phyloP scores from a whole-genome alignment of 805 yeast species.

The Yamadazyma nakazawae region DNA sequence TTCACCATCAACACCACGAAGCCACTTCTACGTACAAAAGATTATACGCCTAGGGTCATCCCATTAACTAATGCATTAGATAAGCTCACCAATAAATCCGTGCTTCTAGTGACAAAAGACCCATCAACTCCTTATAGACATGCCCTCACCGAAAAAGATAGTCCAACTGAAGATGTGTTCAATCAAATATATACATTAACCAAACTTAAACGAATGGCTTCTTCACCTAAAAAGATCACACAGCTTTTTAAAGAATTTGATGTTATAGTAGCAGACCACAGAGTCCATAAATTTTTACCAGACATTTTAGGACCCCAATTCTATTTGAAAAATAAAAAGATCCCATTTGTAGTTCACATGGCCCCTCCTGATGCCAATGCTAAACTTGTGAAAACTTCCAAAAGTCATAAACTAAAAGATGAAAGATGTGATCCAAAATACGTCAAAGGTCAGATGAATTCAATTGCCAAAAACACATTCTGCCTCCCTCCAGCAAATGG shows the following conservation, averaged over 20 bases:
- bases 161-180: constrained; percentile 59
- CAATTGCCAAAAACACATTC: constrained; percentile 60
- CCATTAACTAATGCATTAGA: constrained; percentile 55
- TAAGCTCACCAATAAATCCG: constrained; percentile 45
- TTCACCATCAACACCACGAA: constrained; percentile 33
- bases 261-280: constrained; percentile 62
- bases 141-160: constrained; percentile 44
- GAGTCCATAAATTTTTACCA: constrained; percentile 62
- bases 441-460: constrained; percentile 60
- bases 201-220: constrained; percentile 47
- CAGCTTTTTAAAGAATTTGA: constrained; percentile 61
- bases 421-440: constrained; percentile 65
- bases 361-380: constrained; percentile 37
- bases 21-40: constrained; percentile 27
- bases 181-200: constrained; percentile 58
- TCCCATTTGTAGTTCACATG: constrained; percentile 69
- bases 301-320: constrained; percentile 56
- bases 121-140: constrained; percentile 58
- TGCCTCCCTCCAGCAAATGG: constrained; percentile 60
- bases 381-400: constrained; percentile 24
- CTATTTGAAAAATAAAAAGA: constrained; percentile 59
- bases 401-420: constrained; percentile 45
- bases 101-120: constrained; percentile 69
- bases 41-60: constrained; percentile 41
- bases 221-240: constrained; percentile 43